These are phyloP conservation scores for Cucumis sativus DNA, from an alignment of 306 rosid genomes.

Conservation along the genomic window Cucumber_9930_V3 NC_026660.2:22438501-22439000, in stretches of 20 bases:
- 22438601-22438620: background rate
- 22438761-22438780: slow-evolving; percentile 95
- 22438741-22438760: slow-evolving; percentile 15
- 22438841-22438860: slow-evolving; percentile 87
- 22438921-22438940: slow-evolving; percentile 96
- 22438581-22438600: background rate
- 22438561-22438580: background rate
- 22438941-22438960: slow-evolving; percentile 49
- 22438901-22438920: slow-evolving; percentile 88
- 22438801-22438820: slow-evolving; percentile 97
- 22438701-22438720: background rate
- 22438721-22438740: background rate
- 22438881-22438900: slow-evolving; percentile 96
- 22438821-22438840: slow-evolving; percentile 98
- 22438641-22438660: background rate
- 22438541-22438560: background rate
- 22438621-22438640: background rate
- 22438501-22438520: background rate
- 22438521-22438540: background rate
- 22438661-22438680: background rate
- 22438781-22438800: slow-evolving; percentile 96
- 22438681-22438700: background rate
- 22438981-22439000: background rate
- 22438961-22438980: background rate
- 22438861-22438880: slow-evolving; percentile 91